phyloP scores from a whole-genome alignment of 1,284 basidiomycete species.

The Taiwanofungus camphoratus region DNA sequence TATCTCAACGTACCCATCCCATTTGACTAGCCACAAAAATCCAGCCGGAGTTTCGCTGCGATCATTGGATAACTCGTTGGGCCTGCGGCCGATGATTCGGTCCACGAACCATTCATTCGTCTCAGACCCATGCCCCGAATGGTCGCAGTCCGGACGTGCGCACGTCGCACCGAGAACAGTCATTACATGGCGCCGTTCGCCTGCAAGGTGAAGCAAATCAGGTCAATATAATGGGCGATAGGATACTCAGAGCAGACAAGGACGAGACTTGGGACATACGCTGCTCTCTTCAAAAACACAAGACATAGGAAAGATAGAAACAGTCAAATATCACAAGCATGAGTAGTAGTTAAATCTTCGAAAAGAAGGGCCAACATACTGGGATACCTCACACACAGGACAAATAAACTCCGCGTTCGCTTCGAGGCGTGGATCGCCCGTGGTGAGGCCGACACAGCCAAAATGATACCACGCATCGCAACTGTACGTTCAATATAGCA shows the following conservation, averaged over 20 bases:
- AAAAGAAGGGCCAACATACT: conserved; percentile 6
- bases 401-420: conserved; percentile 22
- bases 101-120: conserved; percentile 25
- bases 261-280: neutral
- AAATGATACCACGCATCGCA: conserved; percentile 33
- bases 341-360: no score
- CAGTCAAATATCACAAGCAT: no score
- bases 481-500: conserved; percentile 14
- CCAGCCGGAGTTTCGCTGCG: neutral
- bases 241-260: neutral
- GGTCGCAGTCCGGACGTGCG: conserved; percentile 10
- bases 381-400: conserved; percentile 18
- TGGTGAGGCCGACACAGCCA: conserved; percentile 27
- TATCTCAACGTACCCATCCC: conserved; percentile 28
- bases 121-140: neutral
- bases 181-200: conserved; percentile 4
- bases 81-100: conserved; percentile 28
- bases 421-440: conserved; percentile 24
- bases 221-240: neutral
- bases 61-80: conserved; percentile 5
- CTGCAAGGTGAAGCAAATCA: neutral
- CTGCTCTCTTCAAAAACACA: neutral
- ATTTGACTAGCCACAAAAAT: conserved; percentile 30
- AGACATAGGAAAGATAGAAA: no score
- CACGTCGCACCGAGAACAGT: conserved; percentile 1